Evolutionary conservation across 768 basidiomycete genomes (phyloP).

Genomic region (Pleurotus citrinopileatus): DNA sequence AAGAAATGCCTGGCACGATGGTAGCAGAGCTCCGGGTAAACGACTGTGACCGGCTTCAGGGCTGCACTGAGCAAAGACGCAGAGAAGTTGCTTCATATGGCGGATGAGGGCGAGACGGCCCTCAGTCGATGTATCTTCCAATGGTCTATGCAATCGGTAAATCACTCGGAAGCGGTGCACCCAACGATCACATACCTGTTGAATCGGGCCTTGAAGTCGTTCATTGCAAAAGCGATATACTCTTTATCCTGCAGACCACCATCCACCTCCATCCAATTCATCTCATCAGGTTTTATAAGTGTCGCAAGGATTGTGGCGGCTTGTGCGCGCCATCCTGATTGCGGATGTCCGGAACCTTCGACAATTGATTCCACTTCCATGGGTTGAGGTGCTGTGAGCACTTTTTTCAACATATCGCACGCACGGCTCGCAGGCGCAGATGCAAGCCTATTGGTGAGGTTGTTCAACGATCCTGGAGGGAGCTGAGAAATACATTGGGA

Average conservation of each 20-base stretch:
- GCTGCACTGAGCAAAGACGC: slow-evolving; percentile 35
- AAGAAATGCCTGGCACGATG: slow-evolving; percentile 33
- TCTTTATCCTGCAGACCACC: slow-evolving; percentile 35
- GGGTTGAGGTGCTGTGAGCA: neutral
- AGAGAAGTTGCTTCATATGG: slow-evolving; percentile 30
- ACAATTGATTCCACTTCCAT: neutral
- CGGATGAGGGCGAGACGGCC: slow-evolving; percentile 31
- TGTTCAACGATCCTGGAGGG: neutral
- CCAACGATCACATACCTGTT: too few species aligned
- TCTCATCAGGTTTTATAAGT: slow-evolving; percentile 41
- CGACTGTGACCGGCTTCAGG: slow-evolving; percentile 24
- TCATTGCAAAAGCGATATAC: slow-evolving; percentile 41
- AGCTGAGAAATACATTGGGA: neutral
- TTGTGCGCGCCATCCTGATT: slow-evolving; percentile 30
- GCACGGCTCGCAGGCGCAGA: neutral
- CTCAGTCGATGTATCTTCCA: slow-evolving; percentile 25
- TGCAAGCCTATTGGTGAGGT: neutral
- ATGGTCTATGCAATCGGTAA: slow-evolving; percentile 27
- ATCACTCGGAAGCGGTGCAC: neutral
- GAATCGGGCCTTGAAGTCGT: slow-evolving; percentile 42
- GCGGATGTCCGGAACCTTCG: neutral
- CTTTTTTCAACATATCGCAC: neutral
- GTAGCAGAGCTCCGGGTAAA: slow-evolving; percentile 24
- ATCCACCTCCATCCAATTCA: slow-evolving; percentile 59
- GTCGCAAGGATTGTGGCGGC: slow-evolving; percentile 29